Conservation (phyloP, 164 flowering plant species). For the Annona cherimola region DNA sequence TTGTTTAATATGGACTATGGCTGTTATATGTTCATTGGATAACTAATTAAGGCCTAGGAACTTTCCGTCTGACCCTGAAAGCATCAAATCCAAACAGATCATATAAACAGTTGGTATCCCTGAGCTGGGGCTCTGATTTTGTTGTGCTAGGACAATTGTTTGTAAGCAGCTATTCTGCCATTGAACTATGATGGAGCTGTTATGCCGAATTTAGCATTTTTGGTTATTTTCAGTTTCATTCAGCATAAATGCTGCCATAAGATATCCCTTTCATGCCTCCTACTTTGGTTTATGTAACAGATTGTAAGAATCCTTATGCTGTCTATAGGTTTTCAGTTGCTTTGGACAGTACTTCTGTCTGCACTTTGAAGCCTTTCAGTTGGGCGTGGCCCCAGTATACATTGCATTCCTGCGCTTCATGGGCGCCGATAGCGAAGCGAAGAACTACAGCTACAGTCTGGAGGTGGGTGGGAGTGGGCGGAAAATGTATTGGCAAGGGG, state of each 20-base stretch:
- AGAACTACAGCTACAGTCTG: slow-evolving; percentile 50
- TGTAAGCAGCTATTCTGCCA: not conserved
- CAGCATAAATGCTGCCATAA: not conserved
- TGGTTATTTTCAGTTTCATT: not conserved
- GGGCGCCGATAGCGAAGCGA: slow-evolving; percentile 59
- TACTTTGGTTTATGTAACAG: slow-evolving; percentile 15
- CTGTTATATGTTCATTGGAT: too few relatives aligned
- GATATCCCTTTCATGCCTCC: not conserved
- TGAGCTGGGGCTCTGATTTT: not conserved
- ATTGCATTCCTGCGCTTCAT: slow-evolving; percentile 57
- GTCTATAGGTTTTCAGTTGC: slow-evolving; percentile 57
- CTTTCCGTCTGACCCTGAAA: not conserved
- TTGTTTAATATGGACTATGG: too few relatives aligned
- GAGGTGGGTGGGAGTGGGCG: slow-evolving; percentile 60
- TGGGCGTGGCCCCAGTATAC: slow-evolving; percentile 53
- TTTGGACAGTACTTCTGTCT: slow-evolving; percentile 58
- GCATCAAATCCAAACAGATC: not conserved
- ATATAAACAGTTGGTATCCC: not conserved
- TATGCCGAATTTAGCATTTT: not conserved
- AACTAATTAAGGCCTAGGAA: not conserved
- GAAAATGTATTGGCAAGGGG: slow-evolving; percentile 54
- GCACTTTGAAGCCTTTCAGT: slow-evolving; percentile 62
- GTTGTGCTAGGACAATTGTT: not conserved
- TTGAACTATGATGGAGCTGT: not conserved
- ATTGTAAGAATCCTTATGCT: slow-evolving; percentile 15